Evolutionary conservation across 2,329 filamentous ascomycete species (phyloP), one percentile per base, ranked within the genome.

Genomic region (Fusarium incarnatum): DNA sequence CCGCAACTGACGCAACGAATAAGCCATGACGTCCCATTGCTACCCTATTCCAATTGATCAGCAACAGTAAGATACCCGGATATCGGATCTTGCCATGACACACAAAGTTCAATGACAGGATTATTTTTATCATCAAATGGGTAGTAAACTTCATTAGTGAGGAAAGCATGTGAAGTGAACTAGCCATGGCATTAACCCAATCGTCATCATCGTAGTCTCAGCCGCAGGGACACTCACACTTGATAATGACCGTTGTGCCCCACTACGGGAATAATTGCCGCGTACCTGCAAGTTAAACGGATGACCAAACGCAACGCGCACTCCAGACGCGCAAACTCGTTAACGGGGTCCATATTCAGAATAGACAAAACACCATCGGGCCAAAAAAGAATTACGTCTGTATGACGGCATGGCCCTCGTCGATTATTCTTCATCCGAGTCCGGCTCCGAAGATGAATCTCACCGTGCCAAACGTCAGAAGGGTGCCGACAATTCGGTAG

Each of bases 361-460:
- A 49, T 23, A 46, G 22, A 27, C 20, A 45, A n/a, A 52, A 30
- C 46, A 52, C 32, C 41, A 61, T 34, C 34, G 2, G 28, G 5
- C 28, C 5, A 30, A n/a, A 37, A 37, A 37, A 37, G 27, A 18
- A 49, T 30, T 57, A 44, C 52, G 47, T 44, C 47, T 50, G 11
- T 45, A 62, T 56, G 52, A 63, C 63, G 54, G 44, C 47, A 91
- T 91, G 89, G 81, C 84, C 58, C 83, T 93, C 34, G 90, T 93
- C 69, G 85, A 88, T 73, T 94, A 94, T 77, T 78, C 78, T 12
- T 72, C 75, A 30, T 77, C 74, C 16, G 70, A 68, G 40, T 75
- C 73, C 22, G 64, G 62, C 27, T 56, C 54, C 23, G 52, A 53
- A 25, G 61, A 37, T 37, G 34, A 37, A 37, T 37, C 60, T 32